These are phyloP conservation scores for Sanghuangporus sanghuang DNA, from an alignment of 1,284 basidiomycete genomes.

Conservation along the genomic window DNA sequence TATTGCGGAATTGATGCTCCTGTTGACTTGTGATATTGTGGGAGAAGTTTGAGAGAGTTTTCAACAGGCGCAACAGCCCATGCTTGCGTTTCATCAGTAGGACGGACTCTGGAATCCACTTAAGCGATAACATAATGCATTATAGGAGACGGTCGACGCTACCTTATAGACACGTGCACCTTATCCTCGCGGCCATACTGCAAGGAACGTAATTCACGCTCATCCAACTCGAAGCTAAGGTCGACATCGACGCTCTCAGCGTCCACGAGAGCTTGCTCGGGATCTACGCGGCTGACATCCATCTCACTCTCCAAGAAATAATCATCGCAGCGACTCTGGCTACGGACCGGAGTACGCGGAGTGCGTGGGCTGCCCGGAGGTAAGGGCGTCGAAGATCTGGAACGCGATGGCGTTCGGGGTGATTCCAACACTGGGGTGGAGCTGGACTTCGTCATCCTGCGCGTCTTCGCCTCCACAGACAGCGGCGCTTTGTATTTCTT, in stretches of 20 bases:
- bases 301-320: conserved; percentile 50
- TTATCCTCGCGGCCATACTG: conserved; percentile 72
- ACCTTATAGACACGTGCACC: conserved; percentile 86
- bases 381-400: conserved; percentile 35
- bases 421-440: conserved; percentile 26
- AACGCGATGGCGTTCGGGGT: conserved; percentile 12
- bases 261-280: conserved; percentile 72
- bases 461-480: conserved; percentile 51
- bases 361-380: conserved; percentile 32
- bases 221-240: conserved; percentile 60
- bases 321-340: conserved; percentile 37
- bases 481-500: conserved; percentile 30
- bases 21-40: conserved; percentile 46
- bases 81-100: conserved; percentile 49
- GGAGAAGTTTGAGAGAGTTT: conserved; percentile 51
- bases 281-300: conserved; percentile 72
- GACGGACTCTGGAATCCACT: conserved; percentile 53
- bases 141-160: conserved; percentile 8
- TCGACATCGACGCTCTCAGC: conserved; percentile 66
- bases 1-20: conserved; percentile 42
- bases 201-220: conserved; percentile 37
- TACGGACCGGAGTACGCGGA: conserved; percentile 13
- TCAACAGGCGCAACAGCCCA: conserved; percentile 43
- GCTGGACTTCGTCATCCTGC: conserved; percentile 27
- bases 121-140: background rate